Evolutionary conservation across 345 rosid species (phyloP).

Genomic region (Lepidium aucheri): DNA sequence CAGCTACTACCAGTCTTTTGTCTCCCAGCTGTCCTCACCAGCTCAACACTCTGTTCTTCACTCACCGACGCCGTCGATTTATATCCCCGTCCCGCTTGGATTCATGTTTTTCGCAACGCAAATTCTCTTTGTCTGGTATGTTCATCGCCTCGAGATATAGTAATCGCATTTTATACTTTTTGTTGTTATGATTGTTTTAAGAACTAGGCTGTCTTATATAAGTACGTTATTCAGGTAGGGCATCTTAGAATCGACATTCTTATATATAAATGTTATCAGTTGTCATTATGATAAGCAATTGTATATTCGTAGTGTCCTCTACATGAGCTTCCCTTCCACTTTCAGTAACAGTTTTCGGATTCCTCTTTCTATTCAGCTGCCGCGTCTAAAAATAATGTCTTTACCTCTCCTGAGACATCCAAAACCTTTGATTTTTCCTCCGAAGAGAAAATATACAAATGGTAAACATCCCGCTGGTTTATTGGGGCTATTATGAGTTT

Average conservation of each 20-base stretch:
- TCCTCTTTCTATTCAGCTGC: constrained; percentile 39
- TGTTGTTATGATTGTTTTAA: neutral
- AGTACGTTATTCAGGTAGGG: neutral
- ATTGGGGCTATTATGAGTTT: neutral
- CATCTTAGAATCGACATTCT: neutral
- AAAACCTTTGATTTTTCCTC: constrained; percentile 84
- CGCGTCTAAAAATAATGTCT: constrained; percentile 45
- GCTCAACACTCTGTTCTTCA: constrained; percentile 70
- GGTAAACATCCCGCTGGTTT: constrained; percentile 37
- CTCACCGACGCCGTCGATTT: constrained; percentile 34
- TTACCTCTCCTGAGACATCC: constrained; percentile 67
- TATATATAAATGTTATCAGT: neutral
- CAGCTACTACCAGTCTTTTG: constrained; percentile 30
- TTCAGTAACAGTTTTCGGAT: neutral
- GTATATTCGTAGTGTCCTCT: neutral
- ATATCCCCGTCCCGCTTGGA: constrained; percentile 6
- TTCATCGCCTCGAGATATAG: neutral
- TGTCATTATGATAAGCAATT: neutral
- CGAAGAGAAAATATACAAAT: constrained; percentile 86
- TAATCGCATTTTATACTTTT: neutral
- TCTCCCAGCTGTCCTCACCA: constrained; percentile 46
- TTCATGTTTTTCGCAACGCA: neutral
- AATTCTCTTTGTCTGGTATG: constrained; percentile 1
- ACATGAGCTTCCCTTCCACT: neutral
- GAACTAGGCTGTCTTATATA: neutral